Evolutionary conservation across 2,329 filamentous ascomycete genomes (phyloP), one percentile per base, ranked within the genome.

Genomic region (Beauveria caledonica): DNA sequence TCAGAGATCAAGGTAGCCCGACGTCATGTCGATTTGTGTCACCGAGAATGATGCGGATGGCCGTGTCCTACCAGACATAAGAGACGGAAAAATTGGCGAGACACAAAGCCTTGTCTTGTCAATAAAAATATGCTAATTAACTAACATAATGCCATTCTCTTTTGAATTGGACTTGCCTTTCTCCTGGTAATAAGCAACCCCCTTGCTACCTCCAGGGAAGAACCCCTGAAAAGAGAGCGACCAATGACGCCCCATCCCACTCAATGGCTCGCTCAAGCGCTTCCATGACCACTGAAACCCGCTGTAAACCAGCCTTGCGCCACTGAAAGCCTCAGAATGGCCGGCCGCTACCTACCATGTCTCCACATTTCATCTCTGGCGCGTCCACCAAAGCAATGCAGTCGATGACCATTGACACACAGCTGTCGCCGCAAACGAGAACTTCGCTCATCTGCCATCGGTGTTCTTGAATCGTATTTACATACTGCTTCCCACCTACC

Each of bases 351-450:
- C 33, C 33, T 36, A 15, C 33, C 45, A 27, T 49, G 10, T 40
- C 36, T 51, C 56, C 56, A 58, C 56, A 58, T 58, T 58, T 58
- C 56, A 58, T 58, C 56, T 57, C 39, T 39, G 42, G 19, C 42
- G 42, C 40, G n/a, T n/a, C n/a, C 9, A 29, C 42, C 19, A 48
- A 39, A n/a, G 21, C 39, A 54, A 44, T 44, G 39, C 19, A 27
- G 19, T 13, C 33, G 33, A 36, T 36, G 33, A 21, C 27, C 50
- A 53, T 3, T 23, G 19, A 15, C 36, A 36, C 9, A 39, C 50
- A n/a, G 33, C 33, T 36, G 33, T 53, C n/a, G 33, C 33, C 11
- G 13, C 50, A 50, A 51, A 58, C 39, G 56, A 44, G 36, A 44
- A 23, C 46, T 13, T 50, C 45, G 36, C 48, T 10, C 39, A 48